These are phyloP conservation scores for Chimonanthus salicifolius DNA, from an alignment of 164 flowering plant species.

Conservation along the genomic window DNA sequence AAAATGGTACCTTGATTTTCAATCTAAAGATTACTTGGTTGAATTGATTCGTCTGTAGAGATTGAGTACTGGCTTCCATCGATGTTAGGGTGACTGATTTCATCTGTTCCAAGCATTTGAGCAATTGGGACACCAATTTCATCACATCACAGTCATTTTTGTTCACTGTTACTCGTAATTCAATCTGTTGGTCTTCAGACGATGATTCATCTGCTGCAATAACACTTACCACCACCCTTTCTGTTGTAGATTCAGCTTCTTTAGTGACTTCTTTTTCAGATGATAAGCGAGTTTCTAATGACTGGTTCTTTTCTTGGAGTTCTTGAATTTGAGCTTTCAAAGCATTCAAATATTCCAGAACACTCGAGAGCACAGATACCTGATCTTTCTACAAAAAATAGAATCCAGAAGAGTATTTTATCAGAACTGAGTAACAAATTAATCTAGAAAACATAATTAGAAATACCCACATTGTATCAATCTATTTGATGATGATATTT, in stretches of 20 bases:
- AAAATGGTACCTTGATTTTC: constrained; percentile 33
- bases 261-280: constrained; percentile 8
- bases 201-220: constrained; percentile 20
- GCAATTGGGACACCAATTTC: constrained; percentile 31
- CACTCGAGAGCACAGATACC: constrained; percentile 51
- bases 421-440: background rate
- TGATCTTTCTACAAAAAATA: constrained; percentile 33
- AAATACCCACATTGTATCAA: too few relatives aligned
- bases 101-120: constrained; percentile 48
- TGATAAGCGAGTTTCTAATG: constrained; percentile 34
- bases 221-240: constrained; percentile 29
- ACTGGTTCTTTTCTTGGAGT: constrained; percentile 36
- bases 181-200: constrained; percentile 30
- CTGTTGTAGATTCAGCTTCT: constrained; percentile 9
- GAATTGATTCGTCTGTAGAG: constrained; percentile 12
- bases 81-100: constrained; percentile 29
- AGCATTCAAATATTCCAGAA: constrained; percentile 45
- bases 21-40: constrained; percentile 31
- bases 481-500: too few relatives aligned
- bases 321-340: constrained; percentile 46
- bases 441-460: background rate
- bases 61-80: constrained; percentile 36
- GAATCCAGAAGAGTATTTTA: background rate
- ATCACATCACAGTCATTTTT: constrained; percentile 26
- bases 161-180: constrained; percentile 36